A percentile compares a stretch with the other conserved stretches of the same genome.
These are phyloP conservation scores for Torulaspora microellipsoides DNA, from an alignment of 805 yeast genomes.

Conservation along the genomic window DNA sequence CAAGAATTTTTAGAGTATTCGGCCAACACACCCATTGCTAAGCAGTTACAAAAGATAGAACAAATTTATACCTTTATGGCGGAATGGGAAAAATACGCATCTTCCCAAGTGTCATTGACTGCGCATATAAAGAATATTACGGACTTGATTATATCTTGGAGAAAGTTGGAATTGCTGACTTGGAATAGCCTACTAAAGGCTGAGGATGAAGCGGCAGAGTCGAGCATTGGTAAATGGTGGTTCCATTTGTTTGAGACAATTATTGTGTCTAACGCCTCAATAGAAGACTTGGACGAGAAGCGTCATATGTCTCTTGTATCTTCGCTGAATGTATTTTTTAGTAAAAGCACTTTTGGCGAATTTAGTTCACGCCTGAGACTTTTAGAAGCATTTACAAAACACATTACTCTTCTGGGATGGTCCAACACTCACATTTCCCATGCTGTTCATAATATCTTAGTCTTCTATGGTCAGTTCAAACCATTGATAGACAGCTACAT, in stretches of 20 bases:
- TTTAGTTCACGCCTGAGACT: conserved; percentile 54
- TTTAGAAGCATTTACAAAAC: conserved; percentile 59
- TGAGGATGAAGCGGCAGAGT: conserved; percentile 50
- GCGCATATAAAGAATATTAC: conserved; percentile 55
- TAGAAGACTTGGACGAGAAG: conserved; percentile 29
- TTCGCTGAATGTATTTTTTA: conserved; percentile 69
- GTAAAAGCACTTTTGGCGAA: conserved; percentile 76
- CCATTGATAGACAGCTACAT: conserved; percentile 46
- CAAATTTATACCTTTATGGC: conserved; percentile 75
- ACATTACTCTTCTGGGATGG: conserved; percentile 37
- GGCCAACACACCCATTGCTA: conserved; percentile 66
- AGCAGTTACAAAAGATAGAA: conserved; percentile 75
- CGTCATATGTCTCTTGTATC: conserved; percentile 36
- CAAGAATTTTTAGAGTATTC: conserved; percentile 63
- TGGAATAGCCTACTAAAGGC: conserved; percentile 74
- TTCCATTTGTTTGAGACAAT: conserved; percentile 81
- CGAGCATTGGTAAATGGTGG: conserved; percentile 79
- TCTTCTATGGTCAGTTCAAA: conserved; percentile 64
- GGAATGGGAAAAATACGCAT: conserved; percentile 94
- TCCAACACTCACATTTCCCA: conserved; percentile 23
- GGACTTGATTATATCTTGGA: conserved; percentile 78
- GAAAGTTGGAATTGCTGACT: conserved; percentile 76
- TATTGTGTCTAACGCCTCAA: conserved; percentile 44
- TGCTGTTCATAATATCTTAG: conserved; percentile 39
- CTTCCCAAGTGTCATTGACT: conserved; percentile 64